Evolutionary conservation across 352 stramenopile species (phyloP).

Genomic region (Globisporangium paroecandrum): DNA sequence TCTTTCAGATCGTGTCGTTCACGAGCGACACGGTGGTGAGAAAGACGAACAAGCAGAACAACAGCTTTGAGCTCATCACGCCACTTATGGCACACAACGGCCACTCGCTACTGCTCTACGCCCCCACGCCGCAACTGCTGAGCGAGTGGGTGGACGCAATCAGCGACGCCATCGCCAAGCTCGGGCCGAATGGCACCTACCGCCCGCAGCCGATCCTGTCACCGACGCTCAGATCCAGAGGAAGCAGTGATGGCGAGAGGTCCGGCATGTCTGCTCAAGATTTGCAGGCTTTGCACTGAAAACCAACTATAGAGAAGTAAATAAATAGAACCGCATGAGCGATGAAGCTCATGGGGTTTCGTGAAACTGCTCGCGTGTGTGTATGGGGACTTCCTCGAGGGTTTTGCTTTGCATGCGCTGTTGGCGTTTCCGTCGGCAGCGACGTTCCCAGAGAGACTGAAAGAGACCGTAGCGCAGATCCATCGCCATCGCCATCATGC

Average conservation of each 20-base stretch:
- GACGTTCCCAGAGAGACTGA: not conserved
- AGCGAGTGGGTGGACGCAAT: conserved; percentile 68
- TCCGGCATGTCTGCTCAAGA: not conserved
- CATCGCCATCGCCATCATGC: conserved; percentile 2
- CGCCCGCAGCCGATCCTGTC: not conserved
- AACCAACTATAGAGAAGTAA: conserved; percentile 7
- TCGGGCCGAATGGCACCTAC: conserved; percentile 5
- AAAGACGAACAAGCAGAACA: conserved; percentile 72
- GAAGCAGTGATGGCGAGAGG: conserved; percentile 10
- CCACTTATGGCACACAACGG: conserved; percentile 59
- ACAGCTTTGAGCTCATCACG: conserved; percentile 76
- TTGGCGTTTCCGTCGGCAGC: not conserved
- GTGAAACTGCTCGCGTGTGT: conserved; percentile 6
- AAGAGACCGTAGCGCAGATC: not conserved
- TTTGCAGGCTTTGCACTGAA: not conserved
- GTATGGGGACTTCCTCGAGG: not conserved
- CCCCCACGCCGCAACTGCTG: conserved; percentile 38
- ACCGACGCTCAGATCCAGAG: conserved; percentile 5
- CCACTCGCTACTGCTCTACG: conserved; percentile 67
- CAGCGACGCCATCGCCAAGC: conserved; percentile 37
- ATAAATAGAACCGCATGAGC: conserved; percentile 12
- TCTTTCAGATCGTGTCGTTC: conserved; percentile 75
- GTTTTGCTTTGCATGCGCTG: not conserved
- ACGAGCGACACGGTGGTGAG: conserved; percentile 58
- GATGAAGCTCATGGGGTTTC: not conserved